A percentile compares a stretch with the other conserved stretches of the same genome.
phyloP scores from a whole-genome alignment of 805 yeast species.

The Suhomyces xylopsoci region DNA sequence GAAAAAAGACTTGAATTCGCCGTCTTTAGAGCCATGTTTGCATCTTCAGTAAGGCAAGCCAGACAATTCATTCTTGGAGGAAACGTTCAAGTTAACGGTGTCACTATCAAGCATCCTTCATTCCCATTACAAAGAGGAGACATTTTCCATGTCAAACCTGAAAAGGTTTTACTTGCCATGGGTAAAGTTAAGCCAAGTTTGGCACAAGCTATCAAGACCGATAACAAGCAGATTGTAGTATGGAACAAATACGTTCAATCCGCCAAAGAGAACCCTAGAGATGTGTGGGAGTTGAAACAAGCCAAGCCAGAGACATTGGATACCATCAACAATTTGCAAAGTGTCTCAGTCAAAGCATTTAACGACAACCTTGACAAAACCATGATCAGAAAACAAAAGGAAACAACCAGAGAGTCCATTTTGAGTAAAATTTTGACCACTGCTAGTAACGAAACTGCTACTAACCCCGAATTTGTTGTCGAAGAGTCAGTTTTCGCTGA shows the following conservation, averaged over 20 bases:
- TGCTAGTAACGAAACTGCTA: slow-evolving; percentile 24
- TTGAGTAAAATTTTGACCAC: slow-evolving; percentile 41
- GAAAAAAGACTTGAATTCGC: slow-evolving; percentile 91
- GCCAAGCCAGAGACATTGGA: slow-evolving; percentile 41
- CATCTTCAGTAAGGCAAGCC: slow-evolving; percentile 91
- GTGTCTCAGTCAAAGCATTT: slow-evolving; percentile 20
- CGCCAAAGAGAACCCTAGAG: slow-evolving; percentile 56
- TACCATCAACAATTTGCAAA: slow-evolving; percentile 15
- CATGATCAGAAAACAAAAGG: slow-evolving; percentile 42
- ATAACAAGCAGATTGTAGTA: slow-evolving; percentile 63
- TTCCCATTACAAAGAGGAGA: slow-evolving; percentile 82
- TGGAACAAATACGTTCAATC: slow-evolving; percentile 73
- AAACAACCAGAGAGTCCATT: slow-evolving; percentile 45
- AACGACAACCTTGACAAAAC: slow-evolving; percentile 39
- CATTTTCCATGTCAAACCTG: slow-evolving; percentile 80
- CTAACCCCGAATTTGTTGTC: slow-evolving; percentile 5
- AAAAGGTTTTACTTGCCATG: slow-evolving; percentile 76
- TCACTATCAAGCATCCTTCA: slow-evolving; percentile 72
- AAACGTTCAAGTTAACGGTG: slow-evolving; percentile 82
- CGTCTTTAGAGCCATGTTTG: slow-evolving; percentile 86
- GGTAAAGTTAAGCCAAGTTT: slow-evolving; percentile 83
- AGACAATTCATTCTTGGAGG: slow-evolving; percentile 82
- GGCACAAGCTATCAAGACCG: slow-evolving; percentile 63
- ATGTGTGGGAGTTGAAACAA: slow-evolving; percentile 49
- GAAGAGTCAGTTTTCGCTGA: slow-evolving; percentile 14